Evolutionary conservation across 192 early-diverging fungal genomes (phyloP), one percentile per base, ranked within the genome.

Genomic region (Backusella macrospora): DNA sequence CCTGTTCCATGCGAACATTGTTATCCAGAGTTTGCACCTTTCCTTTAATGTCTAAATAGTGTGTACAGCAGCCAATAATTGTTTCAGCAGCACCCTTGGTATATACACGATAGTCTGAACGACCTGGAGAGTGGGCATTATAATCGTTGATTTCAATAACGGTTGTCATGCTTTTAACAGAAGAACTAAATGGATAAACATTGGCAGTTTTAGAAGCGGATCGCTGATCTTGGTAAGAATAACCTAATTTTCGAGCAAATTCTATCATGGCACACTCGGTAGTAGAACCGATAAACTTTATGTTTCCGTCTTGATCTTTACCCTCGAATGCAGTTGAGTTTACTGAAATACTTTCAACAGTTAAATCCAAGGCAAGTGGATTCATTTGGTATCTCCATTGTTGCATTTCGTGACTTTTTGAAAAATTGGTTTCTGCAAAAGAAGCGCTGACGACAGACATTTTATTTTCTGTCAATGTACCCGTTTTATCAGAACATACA

Each of bases 151-250:
- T 64, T 37, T 86, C 84, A 15, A 90, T 81, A 66, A 92, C 76
- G 4, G 90, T 91, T 18, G 92, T 87, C 96, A 98, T 98, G 65
- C 93, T 86, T 87, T 99, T 99, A 63, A 90, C 88, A 71, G 92
- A 86, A 10, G 94, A 96, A 42, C 90, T 90, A 85, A 99, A 99
- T 40, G 97, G 95, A 67, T 90, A 90, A 40, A 96, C 82, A 49
- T 92, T 89, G 16, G 86, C 83, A 21, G 88, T 68, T 65, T 81
- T 83, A 75, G 62, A 52, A 62, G 84, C 80, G 2, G 77, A 66
- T 62, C 92, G 82, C 23, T 80, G 65, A 16, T 79, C 73, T 74
- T 82, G 84, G 84, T 92, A 91, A 65, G 86, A 87, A 47, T 81
- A 78, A 7, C 92, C 93, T 65, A 92, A 83, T 63, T 48, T 70